Evolutionary conservation across 2,329 filamentous ascomycete genomes (phyloP).

Genomic region (Aspergillus costaricaensis): DNA sequence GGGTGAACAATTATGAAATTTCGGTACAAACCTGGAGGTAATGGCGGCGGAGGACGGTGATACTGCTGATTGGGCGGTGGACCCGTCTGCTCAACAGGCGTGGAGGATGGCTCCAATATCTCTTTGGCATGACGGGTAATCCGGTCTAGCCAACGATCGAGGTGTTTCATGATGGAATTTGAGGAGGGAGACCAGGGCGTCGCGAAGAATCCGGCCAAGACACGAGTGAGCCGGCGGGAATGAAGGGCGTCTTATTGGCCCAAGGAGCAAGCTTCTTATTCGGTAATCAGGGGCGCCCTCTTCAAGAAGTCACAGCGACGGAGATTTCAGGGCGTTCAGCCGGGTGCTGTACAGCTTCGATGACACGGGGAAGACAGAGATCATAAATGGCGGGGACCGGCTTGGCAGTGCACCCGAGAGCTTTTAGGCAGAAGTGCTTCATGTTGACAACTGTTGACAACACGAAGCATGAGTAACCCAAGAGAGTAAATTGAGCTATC

Average conservation of each 20-base stretch:
- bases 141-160: neutral
- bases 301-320: neutral
- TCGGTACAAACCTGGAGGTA: neutral
- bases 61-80: neutral
- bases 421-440: neutral
- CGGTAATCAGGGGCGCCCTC: neutral
- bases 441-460: neutral
- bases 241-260: neutral
- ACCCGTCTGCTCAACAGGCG: neutral
- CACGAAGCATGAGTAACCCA: neutral
- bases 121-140: neutral
- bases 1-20: neutral
- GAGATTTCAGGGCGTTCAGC: neutral
- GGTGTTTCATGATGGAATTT: constrained; percentile 1
- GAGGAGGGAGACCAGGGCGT: neutral
- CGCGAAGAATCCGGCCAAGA: neutral
- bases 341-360: neutral
- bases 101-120: neutral
- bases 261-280: neutral
- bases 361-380: neutral
- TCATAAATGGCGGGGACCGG: neutral
- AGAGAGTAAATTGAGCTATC: neutral
- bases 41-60: neutral
- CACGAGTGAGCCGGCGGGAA: neutral
- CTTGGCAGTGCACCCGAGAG: neutral